These are phyloP conservation scores for Cucurbita maxima DNA, from an alignment of 306 rosid genomes.

Conservation along the genomic window DNA sequence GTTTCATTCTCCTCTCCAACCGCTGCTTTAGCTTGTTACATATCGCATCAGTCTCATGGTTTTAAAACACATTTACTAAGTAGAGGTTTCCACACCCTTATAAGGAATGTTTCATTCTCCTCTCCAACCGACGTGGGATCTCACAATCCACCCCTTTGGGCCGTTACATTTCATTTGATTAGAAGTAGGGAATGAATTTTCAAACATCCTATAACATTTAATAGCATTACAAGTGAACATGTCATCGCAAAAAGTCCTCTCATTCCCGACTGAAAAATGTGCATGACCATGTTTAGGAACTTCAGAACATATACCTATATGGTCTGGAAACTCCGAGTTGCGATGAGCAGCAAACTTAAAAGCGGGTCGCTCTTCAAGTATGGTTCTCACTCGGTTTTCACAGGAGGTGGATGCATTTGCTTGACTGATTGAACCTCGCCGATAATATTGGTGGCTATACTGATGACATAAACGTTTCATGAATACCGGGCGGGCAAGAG, in stretches of 20 bases:
- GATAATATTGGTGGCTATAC: slow-evolving; percentile 73
- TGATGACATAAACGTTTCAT: slow-evolving; percentile 73
- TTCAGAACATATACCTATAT: slow-evolving; percentile 27
- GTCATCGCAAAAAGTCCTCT: not conserved
- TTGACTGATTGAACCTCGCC: slow-evolving; percentile 51
- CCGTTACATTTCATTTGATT: no score
- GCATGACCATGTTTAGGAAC: not conserved
- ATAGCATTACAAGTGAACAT: not conserved
- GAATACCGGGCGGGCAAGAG: slow-evolving; percentile 54
- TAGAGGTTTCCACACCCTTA: no score
- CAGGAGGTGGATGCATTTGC: slow-evolving; percentile 50
- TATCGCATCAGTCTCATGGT: no score
- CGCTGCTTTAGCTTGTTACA: no score
- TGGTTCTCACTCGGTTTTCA: slow-evolving; percentile 32
- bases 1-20: no score
- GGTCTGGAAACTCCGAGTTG: slow-evolving; percentile 27
- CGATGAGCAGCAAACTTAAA: slow-evolving; percentile 49
- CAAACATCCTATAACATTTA: not conserved
- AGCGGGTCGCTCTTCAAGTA: slow-evolving; percentile 35
- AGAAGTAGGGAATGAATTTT: not conserved
- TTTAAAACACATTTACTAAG: no score
- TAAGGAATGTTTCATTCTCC: no score
- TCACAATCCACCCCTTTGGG: no score
- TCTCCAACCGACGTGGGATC: no score
- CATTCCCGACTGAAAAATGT: not conserved